A percentile compares a stretch with the other conserved stretches of the same genome.
phyloP scores from a whole-genome alignment of 768 basidiomycete genomes.

The Rhodotorula sphaerocarpa region DNA sequence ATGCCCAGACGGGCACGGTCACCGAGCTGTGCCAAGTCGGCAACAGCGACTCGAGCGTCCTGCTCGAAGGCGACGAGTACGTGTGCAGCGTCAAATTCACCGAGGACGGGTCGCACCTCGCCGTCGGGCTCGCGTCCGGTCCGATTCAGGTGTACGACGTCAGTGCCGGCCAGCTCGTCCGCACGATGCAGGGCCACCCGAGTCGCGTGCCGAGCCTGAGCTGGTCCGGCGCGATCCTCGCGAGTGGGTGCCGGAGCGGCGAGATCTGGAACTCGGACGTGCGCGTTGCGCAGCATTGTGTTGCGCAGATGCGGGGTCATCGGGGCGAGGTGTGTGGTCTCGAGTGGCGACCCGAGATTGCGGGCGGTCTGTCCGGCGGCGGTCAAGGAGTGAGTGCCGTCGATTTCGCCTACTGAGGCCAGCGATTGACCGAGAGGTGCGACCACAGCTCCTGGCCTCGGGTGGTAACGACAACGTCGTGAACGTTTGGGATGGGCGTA shows the following conservation, averaged over 20 bases:
- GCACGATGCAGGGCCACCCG: conserved; percentile 84
- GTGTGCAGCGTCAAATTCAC: conserved; percentile 43
- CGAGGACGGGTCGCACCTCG: conserved; percentile 57
- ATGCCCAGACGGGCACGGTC: conserved; percentile 80
- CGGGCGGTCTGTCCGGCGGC: conserved; percentile 35
- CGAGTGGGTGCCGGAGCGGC: conserved; percentile 83
- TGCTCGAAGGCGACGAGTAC: conserved; percentile 32
- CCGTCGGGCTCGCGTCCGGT: conserved; percentile 68
- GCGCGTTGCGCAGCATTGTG: conserved; percentile 73
- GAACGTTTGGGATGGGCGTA: conserved; percentile 87
- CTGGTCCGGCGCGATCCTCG: conserved; percentile 75
- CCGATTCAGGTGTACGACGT: conserved; percentile 94
- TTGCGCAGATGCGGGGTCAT: conserved; percentile 81
- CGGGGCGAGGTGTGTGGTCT: conserved; percentile 87
- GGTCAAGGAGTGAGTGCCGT: conserved; percentile 35
- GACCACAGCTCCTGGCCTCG: conserved; percentile 64
- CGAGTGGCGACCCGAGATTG: conserved; percentile 78
- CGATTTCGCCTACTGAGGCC: not conserved
- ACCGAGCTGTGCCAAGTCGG: conserved; percentile 51
- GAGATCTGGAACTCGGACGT: conserved; percentile 97
- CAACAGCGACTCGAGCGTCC: conserved; percentile 43
- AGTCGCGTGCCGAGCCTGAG: conserved; percentile 73
- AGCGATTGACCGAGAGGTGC: not conserved
- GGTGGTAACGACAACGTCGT: conserved; percentile 98
- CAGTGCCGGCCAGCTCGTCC: conserved; percentile 63